Conservation (phyloP, 2,329 filamentous ascomycete species). For the Fusarium redolens region DNA sequence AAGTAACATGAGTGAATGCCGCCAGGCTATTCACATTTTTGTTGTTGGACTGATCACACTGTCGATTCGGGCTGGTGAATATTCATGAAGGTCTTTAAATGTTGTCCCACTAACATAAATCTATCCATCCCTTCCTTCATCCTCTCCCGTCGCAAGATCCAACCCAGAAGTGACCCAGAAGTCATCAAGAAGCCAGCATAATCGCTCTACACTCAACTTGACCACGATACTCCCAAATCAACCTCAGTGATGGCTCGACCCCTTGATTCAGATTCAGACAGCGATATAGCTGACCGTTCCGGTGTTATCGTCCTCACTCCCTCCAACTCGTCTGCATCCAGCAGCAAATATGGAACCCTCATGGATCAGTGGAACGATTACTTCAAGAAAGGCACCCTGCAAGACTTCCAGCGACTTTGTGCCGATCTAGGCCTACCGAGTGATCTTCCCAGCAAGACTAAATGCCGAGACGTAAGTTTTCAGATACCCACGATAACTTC, state of each 20-base stretch:
- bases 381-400: constrained; percentile 48
- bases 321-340: neutral
- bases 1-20: neutral
- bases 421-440: constrained; percentile 55
- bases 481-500: neutral
- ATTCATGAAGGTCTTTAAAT: neutral
- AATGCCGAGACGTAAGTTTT: constrained; percentile 57
- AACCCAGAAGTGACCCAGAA: neutral
- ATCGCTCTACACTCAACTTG: neutral
- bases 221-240: neutral
- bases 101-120: neutral
- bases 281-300: neutral
- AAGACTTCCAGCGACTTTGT: constrained; percentile 60
- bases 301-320: neutral
- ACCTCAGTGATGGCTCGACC: neutral
- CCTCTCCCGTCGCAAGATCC: neutral
- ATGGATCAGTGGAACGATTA: constrained; percentile 46
- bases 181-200: neutral
- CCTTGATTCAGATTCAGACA: neutral
- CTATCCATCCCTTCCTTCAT: neutral
- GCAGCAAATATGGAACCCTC: neutral
- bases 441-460: constrained; percentile 54
- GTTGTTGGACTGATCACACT: neutral
- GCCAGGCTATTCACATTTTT: neutral
- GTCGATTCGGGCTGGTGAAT: neutral